Percentiles rank a stretch among this genome's conserved stretches.
Evolutionary conservation across 345 rosid species (phyloP).

Genomic region (Citrus maxima): DNA sequence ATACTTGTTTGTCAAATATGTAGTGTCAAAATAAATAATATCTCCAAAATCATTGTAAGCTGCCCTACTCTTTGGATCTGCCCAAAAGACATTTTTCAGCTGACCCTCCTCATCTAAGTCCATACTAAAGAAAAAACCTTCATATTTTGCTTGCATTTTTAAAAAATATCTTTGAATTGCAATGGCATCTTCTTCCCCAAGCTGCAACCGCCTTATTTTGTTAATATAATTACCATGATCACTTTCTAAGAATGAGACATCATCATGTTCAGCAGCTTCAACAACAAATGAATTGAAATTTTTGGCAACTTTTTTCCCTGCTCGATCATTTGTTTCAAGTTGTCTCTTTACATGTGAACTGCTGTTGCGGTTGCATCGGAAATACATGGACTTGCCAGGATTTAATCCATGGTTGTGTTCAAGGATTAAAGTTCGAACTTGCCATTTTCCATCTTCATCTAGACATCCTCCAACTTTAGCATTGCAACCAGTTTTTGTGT

Average conservation of each 20-base stretch:
- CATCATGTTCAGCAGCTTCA: background rate
- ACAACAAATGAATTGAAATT: background rate
- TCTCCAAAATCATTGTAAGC: background rate
- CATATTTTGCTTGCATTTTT: background rate
- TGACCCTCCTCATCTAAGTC: background rate
- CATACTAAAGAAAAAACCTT: background rate
- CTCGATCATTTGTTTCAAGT: background rate
- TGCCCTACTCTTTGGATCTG: background rate
- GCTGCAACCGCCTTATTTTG: background rate
- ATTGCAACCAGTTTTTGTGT: background rate
- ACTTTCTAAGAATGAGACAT: background rate
- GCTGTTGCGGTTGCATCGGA: background rate
- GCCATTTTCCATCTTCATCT: background rate
- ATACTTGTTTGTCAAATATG: background rate
- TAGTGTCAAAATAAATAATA: background rate
- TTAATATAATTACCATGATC: background rate
- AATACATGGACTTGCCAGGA: background rate
- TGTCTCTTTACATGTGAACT: background rate
- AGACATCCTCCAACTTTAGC: background rate
- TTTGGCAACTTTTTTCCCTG: background rate
- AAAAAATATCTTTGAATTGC: background rate
- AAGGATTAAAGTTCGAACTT: background rate
- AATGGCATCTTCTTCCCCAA: background rate
- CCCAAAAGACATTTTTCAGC: background rate
- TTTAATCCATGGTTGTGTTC: background rate